phyloP scores from a whole-genome alignment of 208 protist species.

The Leptomonas seymouri region DNA sequence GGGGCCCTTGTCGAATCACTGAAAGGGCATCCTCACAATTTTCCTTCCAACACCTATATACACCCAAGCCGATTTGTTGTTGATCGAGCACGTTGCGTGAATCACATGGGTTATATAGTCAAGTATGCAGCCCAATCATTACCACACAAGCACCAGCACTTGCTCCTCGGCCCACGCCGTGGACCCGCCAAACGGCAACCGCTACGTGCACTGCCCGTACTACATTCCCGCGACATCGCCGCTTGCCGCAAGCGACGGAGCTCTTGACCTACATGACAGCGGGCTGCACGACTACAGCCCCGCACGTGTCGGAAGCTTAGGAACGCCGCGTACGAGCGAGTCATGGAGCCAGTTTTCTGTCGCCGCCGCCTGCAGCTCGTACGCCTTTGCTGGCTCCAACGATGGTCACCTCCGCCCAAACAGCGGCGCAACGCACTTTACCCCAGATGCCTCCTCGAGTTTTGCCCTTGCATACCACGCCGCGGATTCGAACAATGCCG shows the following conservation, averaged over 20 bases:
- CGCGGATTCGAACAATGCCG: constrained; percentile 12
- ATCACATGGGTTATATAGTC: not conserved
- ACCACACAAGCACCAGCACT: not conserved
- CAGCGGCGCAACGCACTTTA: constrained; percentile 4
- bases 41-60: too few relatives aligned
- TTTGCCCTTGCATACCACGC: not conserved
- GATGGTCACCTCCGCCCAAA: constrained; percentile 8
- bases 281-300: constrained; percentile 1
- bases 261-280: not conserved
- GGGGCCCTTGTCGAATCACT: too few relatives aligned
- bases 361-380: not conserved
- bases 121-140: constrained; percentile 11
- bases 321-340: constrained; percentile 33
- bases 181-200: not conserved
- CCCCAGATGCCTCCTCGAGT: not conserved
- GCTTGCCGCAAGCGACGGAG: not conserved
- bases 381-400: constrained; percentile 1
- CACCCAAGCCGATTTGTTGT: too few relatives aligned
- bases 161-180: constrained; percentile 1
- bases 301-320: constrained; percentile 28
- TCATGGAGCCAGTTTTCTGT: constrained; percentile 7
- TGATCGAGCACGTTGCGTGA: too few relatives aligned
- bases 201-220: constrained; percentile 22
- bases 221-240: constrained; percentile 14
- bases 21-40: too few relatives aligned